Evolutionary conservation across 1,284 basidiomycete genomes (phyloP).

Genomic region (Inonotus hispidus): DNA sequence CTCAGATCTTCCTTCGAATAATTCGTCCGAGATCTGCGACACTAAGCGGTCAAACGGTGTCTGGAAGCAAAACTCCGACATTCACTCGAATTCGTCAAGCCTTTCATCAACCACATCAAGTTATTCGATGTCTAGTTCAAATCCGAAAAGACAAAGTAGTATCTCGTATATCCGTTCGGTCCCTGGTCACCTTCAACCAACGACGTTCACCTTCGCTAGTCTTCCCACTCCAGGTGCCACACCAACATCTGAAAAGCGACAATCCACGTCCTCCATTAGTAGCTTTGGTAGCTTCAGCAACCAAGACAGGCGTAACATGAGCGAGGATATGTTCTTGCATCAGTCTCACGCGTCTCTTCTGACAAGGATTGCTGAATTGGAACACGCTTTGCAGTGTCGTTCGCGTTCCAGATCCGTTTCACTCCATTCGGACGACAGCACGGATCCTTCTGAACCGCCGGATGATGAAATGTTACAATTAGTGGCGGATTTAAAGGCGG

Average conservation of each 20-base stretch:
- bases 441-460: constrained; percentile 37
- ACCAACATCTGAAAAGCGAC: constrained; percentile 48
- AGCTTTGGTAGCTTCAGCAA: constrained; percentile 28
- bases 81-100: constrained; percentile 2
- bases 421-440: constrained; percentile 39
- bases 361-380: constrained; percentile 72
- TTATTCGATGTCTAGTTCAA: constrained; percentile 19
- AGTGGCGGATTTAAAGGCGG: constrained; percentile 68
- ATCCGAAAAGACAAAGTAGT: constrained; percentile 45
- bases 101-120: constrained; percentile 17
- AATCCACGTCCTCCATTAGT: constrained; percentile 31
- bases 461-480: constrained; percentile 70
- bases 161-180: constrained; percentile 60
- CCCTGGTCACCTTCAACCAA: constrained; percentile 30
- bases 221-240: constrained; percentile 71
- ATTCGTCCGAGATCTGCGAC: constrained; percentile 26
- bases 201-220: constrained; percentile 36
- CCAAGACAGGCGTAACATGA: constrained; percentile 46
- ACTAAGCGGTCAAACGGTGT: constrained; percentile 17
- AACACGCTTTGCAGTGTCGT: constrained; percentile 55
- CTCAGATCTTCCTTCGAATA: constrained; percentile 22
- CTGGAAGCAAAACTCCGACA: constrained; percentile 1
- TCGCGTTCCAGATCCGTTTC: constrained; percentile 51
- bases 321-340: constrained; percentile 77
- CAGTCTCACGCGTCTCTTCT: constrained; percentile 75